Conservation (phyloP, 352 stramenopile genomes). For the Pythium chondricola region DNA sequence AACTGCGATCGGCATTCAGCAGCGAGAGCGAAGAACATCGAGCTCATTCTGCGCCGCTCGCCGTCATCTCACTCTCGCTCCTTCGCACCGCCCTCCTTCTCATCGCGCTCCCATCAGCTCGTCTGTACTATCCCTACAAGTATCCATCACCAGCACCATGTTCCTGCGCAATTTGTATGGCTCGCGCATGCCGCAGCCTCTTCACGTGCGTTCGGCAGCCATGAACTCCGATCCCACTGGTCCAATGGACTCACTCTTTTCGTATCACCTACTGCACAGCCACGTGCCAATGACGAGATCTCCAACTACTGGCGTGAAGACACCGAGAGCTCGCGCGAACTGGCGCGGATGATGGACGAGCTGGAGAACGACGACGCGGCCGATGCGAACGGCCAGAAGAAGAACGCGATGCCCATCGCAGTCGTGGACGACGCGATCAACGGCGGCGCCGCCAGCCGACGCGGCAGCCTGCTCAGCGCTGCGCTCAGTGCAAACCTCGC, state of each 20-base stretch:
- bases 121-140: background rate
- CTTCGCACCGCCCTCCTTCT: too few relatives aligned
- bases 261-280: too few relatives aligned
- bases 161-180: constrained; percentile 76
- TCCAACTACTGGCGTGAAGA: constrained; percentile 80
- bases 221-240: too few relatives aligned
- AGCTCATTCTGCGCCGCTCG: too few relatives aligned
- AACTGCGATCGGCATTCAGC: too few relatives aligned
- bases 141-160: constrained; percentile 25
- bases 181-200: constrained; percentile 69
- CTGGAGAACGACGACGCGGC: constrained; percentile 30
- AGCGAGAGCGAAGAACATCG: too few relatives aligned
- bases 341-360: constrained; percentile 61
- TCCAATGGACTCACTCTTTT: too few relatives aligned
- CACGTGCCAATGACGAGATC: constrained; percentile 52
- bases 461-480: constrained; percentile 8
- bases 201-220: constrained; percentile 41
- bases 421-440: constrained; percentile 12
- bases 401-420: constrained; percentile 26
- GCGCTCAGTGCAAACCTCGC: constrained; percentile 26
- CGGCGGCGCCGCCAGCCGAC: background rate
- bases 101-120: too few relatives aligned
- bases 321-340: constrained; percentile 54
- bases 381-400: constrained; percentile 34
- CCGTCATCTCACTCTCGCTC: too few relatives aligned